Percentiles rank a stretch among this genome's conserved stretches.
Evolutionary conservation across 2,329 filamentous ascomycete species (phyloP).

Genomic region (Penicillium aurantiogriseum): DNA sequence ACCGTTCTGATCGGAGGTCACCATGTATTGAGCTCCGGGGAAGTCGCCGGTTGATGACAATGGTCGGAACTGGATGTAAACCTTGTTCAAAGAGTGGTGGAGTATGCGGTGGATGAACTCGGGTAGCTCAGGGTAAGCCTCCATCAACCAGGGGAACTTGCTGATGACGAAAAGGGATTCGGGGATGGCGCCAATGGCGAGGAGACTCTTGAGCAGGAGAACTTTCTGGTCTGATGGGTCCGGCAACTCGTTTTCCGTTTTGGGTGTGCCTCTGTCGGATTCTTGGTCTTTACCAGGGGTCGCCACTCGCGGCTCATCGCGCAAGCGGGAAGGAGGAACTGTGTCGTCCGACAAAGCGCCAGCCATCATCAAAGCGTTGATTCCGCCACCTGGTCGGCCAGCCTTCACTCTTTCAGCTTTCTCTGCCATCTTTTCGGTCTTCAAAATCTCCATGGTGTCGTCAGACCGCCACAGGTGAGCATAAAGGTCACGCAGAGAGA

Average conservation of each 20-base stretch:
- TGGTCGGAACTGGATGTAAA: slow-evolving; percentile 59
- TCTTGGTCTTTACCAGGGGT: slow-evolving; percentile 57
- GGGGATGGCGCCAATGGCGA: slow-evolving; percentile 87
- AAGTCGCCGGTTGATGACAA: slow-evolving; percentile 42
- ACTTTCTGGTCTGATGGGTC: slow-evolving; percentile 88
- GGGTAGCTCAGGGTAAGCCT: slow-evolving; percentile 77
- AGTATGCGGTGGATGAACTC: slow-evolving; percentile 82
- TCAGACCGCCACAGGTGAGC: slow-evolving; percentile 87
- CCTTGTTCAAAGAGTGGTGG: slow-evolving; percentile 74
- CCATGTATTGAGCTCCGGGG: slow-evolving; percentile 51
- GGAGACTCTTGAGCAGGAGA: slow-evolving; percentile 74
- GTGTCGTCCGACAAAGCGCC: slow-evolving; percentile 85
- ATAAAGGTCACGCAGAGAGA: slow-evolving; percentile 87
- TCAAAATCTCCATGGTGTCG: slow-evolving; percentile 74
- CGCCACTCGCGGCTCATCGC: slow-evolving; percentile 54
- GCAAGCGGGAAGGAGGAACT: slow-evolving; percentile 47
- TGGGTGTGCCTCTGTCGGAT: slow-evolving; percentile 40
- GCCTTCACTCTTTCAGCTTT: slow-evolving; percentile 74
- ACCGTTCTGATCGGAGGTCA: slow-evolving; percentile 63
- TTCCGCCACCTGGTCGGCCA: slow-evolving; percentile 66
- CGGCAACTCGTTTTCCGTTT: slow-evolving; percentile 53
- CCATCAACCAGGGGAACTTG: slow-evolving; percentile 87
- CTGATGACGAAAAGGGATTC: slow-evolving; percentile 91
- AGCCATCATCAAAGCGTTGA: slow-evolving; percentile 84
- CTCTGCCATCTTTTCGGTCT: slow-evolving; percentile 68